A percentile compares a stretch with the other conserved stretches of the same genome.
Evolutionary conservation across 768 basidiomycete species (phyloP).

Genomic region (Suillus hirtellus): DNA sequence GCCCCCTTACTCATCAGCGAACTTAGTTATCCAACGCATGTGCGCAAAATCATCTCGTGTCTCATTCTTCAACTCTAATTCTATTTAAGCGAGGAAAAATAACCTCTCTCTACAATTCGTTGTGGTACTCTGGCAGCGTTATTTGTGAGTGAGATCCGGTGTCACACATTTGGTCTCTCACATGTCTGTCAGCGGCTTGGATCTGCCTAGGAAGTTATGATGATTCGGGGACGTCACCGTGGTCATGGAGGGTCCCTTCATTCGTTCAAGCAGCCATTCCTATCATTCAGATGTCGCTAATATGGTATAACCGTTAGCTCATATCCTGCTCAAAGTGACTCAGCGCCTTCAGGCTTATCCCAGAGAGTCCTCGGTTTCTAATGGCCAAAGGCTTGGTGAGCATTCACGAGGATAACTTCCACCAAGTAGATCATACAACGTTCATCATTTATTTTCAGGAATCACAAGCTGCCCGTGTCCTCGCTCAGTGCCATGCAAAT

Average conservation of each 20-base stretch:
- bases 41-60: constrained; percentile 26
- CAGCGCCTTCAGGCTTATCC: constrained; percentile 49
- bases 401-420: not conserved
- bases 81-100: constrained; percentile 48
- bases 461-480: constrained; percentile 55
- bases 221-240: constrained; percentile 36
- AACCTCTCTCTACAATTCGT: constrained; percentile 67
- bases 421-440: not conserved
- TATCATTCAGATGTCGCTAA: constrained; percentile 50
- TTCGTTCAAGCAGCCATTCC: constrained; percentile 62
- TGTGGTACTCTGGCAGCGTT: constrained; percentile 76
- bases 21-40: constrained; percentile 71
- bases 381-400: constrained; percentile 60
- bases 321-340: not conserved
- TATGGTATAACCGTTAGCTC: constrained; percentile 43
- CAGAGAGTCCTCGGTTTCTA: constrained; percentile 69
- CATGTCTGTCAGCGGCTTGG: constrained; percentile 41
- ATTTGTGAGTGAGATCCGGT: constrained; percentile 34
- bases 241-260: constrained; percentile 69
- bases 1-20: constrained; percentile 66
- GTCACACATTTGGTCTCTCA: not conserved
- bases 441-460: constrained; percentile 37
- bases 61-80: not conserved
- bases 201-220: constrained; percentile 44
- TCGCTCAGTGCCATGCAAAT: constrained; percentile 72